These are phyloP conservation scores for Aspergillus fumigatiaffinis DNA, from an alignment of 2,329 filamentous ascomycete genomes.

Conservation along the genomic window DNA sequence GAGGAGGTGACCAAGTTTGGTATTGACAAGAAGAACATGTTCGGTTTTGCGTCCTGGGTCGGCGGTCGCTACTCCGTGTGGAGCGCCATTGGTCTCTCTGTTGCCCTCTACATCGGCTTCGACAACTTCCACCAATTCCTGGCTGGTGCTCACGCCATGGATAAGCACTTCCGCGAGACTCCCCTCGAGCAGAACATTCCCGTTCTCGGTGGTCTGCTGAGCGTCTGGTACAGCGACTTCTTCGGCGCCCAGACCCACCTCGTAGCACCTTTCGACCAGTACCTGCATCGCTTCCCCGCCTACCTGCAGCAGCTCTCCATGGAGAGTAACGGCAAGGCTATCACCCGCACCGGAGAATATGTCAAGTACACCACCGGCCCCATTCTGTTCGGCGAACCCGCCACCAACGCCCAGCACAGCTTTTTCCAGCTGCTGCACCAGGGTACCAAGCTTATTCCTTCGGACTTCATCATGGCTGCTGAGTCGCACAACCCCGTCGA, in stretches of 20 bases:
- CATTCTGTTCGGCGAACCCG: conserved; percentile 95
- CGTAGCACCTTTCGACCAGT: conserved; percentile 97
- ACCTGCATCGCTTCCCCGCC: conserved; percentile 96
- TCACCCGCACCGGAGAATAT: conserved; percentile 79
- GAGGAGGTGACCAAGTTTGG: conserved; percentile 95
- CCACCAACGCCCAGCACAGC: conserved; percentile 98
- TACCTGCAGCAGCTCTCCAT: conserved; percentile 99
- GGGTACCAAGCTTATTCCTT: conserved; percentile 96
- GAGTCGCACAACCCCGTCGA: conserved; percentile 95
- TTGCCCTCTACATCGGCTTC: conserved; percentile 90
- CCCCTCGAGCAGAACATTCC: conserved; percentile 95
- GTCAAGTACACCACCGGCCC: conserved; percentile 97
- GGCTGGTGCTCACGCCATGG: conserved; percentile 91
- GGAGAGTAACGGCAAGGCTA: conserved; percentile 98
- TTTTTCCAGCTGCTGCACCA: conserved; percentile 99
- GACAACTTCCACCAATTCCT: conserved; percentile 98
- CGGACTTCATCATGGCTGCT: conserved; percentile 95
- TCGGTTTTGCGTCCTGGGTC: conserved; percentile 98
- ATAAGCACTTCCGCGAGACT: conserved; percentile 92
- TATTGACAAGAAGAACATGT: conserved; percentile 99
- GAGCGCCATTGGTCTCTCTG: conserved; percentile 95
- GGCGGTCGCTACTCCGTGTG: conserved; percentile 98
- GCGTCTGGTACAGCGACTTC: conserved; percentile 98
- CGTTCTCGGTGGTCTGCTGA: conserved; percentile 82
- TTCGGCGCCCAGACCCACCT: conserved; percentile 97